Evolutionary conservation across 768 basidiomycete genomes (phyloP).

Genomic region (Termitomyces sp.): DNA sequence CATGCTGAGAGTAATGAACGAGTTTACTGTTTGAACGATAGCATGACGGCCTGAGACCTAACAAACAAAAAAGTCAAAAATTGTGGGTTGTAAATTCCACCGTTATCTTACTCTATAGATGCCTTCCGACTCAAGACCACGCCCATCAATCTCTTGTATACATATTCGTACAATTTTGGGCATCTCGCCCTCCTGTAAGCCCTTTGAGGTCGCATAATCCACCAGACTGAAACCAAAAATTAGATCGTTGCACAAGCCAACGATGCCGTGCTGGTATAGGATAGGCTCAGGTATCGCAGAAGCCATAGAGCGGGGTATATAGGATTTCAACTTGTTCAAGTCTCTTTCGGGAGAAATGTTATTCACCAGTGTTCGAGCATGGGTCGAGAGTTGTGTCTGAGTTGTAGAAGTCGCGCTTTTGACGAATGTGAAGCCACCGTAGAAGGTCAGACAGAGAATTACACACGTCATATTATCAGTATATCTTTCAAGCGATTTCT

Average conservation of each 20-base stretch:
- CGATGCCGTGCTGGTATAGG: conserved; percentile 72
- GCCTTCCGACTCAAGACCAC: conserved; percentile 76
- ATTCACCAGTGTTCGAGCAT: conserved; percentile 58
- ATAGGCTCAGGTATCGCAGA: conserved; percentile 67
- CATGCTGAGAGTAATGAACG: not conserved
- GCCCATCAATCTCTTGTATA: conserved; percentile 76
- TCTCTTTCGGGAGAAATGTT: conserved; percentile 74
- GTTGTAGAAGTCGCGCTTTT: conserved; percentile 76
- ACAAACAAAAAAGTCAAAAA: conserved; percentile 1
- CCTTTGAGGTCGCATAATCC: conserved; percentile 84
- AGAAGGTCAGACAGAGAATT: not conserved
- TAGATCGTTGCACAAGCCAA: conserved; percentile 84
- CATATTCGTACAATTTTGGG: conserved; percentile 82
- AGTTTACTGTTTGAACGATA: conserved; percentile 70
- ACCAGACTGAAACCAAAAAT: conserved; percentile 87
- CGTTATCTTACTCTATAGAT: conserved; percentile 63
- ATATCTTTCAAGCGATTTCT: conserved; percentile 66
- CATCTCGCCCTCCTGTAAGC: conserved; percentile 65
- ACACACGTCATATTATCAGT: conserved; percentile 76
- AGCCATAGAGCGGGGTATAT: conserved; percentile 60
- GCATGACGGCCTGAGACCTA: conserved; percentile 87
- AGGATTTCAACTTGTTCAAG: conserved; percentile 48
- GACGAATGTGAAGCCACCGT: not conserved
- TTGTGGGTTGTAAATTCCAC: not conserved
- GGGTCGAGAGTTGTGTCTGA: conserved; percentile 67